These are phyloP conservation scores for Vararia minispora DNA, from an alignment of 768 basidiomycete species.

Conservation along the genomic window DNA sequence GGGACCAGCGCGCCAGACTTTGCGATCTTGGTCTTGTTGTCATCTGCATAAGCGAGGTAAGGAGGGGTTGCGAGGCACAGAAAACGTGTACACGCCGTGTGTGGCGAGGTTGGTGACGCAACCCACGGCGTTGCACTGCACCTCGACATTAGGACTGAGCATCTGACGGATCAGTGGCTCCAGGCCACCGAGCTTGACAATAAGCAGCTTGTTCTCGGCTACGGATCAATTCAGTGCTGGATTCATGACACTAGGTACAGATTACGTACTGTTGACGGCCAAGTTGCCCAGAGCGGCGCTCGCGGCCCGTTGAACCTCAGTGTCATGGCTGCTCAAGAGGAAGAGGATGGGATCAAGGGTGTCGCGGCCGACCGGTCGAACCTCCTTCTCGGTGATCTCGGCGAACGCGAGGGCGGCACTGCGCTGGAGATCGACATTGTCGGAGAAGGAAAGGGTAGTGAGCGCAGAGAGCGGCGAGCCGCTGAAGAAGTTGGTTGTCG, in stretches of 20 bases:
- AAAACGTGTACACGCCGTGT: conserved; percentile 53
- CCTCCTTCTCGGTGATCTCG: conserved; percentile 99
- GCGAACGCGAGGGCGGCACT: conserved; percentile 97
- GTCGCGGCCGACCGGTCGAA: conserved; percentile 90
- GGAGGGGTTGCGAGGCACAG: neutral
- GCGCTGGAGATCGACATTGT: conserved; percentile 97
- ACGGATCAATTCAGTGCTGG: conserved; percentile 11
- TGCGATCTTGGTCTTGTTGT: conserved; percentile 99
- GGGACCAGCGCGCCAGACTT: conserved; percentile 99
- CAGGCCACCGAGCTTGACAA: conserved; percentile 93
- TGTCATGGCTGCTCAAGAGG: conserved; percentile 93
- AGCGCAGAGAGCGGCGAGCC: conserved; percentile 87
- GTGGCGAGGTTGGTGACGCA: conserved; percentile 98
- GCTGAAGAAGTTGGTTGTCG: conserved; percentile 96
- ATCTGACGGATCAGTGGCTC: conserved; percentile 98
- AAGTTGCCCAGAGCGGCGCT: conserved; percentile 96
- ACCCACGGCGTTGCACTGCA: conserved; percentile 98
- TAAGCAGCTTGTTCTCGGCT: conserved; percentile 99
- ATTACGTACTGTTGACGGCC: conserved; percentile 86
- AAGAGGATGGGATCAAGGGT: conserved; percentile 98
- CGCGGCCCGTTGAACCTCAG: conserved; percentile 96
- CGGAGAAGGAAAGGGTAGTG: conserved; percentile 95
- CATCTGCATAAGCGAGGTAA: conserved; percentile 44
- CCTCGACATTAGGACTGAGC: conserved; percentile 97
- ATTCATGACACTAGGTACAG: conserved; percentile 6